Base-by-base conservation (phyloP, 768 basidiomycete genomes). In the Suillus discolor region DNA sequence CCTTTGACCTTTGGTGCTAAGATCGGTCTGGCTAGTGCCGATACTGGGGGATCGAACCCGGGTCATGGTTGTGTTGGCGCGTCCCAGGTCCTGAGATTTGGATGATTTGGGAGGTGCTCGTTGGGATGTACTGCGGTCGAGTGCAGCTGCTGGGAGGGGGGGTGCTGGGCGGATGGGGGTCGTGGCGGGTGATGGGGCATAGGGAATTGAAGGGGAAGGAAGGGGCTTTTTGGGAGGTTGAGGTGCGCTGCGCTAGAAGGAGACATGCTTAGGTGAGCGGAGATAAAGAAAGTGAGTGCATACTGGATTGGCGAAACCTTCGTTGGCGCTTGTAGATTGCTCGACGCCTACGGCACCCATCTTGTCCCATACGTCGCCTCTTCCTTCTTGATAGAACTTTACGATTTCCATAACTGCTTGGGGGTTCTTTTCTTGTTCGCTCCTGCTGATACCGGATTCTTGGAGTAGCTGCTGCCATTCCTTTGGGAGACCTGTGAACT, bases 341-440 rank as follows among this genome's bases (percentile, higher is more conserved):
- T 80, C 75, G 36, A 51, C 15, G n/a, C 63, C 44, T 47, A 88
- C 83, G 16, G 85, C 82, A 16, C 89, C 91, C 77, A 94, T 85
- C 83, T 94, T 95, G 77, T 92, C 92, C 93, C 92, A 95, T 39
- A 88, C 89, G 72, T 89, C 89, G 65, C 87, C 86, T 66, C 88
- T 85, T 42, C 91, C 87, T 78, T 96, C 93, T 73, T 99, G 97
- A 77, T 97, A 99, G 80, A 99, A 98, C 73, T 96, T 96, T 77
- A 99, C 97, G 68, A 99, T 97, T 73, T 98, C 97, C 88, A 96
- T 95, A 67, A 99, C 95, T 4, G 95, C 95, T 79, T 97, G 91
- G 0, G 97, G 97, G 73, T 99, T 96, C 82, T 93, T 95, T 78
- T 97, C 96, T 81, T 99, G 97, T 79, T 99, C 96, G 28, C 81